Base-by-base conservation (phyloP, 441 rosid species). In the Populus hybrid region DNA sequence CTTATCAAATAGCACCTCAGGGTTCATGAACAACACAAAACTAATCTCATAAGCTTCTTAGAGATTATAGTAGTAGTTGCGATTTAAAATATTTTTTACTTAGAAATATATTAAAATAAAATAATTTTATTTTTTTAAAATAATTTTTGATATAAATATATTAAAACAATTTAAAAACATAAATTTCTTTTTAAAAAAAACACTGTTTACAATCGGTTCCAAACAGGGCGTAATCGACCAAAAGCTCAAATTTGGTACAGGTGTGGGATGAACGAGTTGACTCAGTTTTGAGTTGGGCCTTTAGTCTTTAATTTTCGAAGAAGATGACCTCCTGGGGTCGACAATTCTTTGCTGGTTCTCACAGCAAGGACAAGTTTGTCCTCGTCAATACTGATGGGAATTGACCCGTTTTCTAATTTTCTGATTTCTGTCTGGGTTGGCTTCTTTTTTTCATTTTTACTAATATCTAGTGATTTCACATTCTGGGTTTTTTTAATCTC, bases 11-110 rank as follows among this genome's bases (percentile, higher is more conserved):
- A 38, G 0, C 42, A 38, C 0, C 42, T 38, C 12, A 38, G 3
- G 0, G 0, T 38, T 38, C 11, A 38, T 38, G 3, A 38, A 38
- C 0, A 38, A 0, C 42, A 9, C 42, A 9, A 38, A 38, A 38
- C 10, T 0, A 38, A 38, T 26, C 3, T 0, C 2, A 38, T 38
- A 8, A 1, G 11, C 2, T 38, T 38, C 0, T 38, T 38, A 0
- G 0, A 38, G 0, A 38, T 38, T 38, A 0, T 38, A 1, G 0
- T 38, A 38, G 3, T 0, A 38, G 0, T 38, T 38, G 0, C 1
- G 12, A 38, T 9, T 38, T 38, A 38, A 38, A 38, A 1, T 38
- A 9, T 38, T 38, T 38, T 38, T 38, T 9, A 0, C 0, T 38
- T 38, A 38, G 0, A 38, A 38, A 38, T 38, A 9, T 38, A 9